phyloP scores from a whole-genome alignment of 371 early-diverging fungal species.

The Globomyces sp. region DNA sequence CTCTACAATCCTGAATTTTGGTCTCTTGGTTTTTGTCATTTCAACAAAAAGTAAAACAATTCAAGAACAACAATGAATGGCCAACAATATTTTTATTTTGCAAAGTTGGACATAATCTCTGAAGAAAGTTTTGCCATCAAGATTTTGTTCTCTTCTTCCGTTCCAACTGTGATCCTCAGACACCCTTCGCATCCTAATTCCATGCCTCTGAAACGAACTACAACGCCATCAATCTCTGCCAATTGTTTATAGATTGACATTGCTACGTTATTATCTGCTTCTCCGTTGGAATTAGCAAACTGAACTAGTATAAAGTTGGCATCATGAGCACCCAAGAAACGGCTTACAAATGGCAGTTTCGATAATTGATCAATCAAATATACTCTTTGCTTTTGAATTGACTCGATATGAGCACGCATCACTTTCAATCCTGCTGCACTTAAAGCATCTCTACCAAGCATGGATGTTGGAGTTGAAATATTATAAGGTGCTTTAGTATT shows the following conservation, averaged over 20 bases:
- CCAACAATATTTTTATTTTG: not conserved
- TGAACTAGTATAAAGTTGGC: conserved; percentile 93
- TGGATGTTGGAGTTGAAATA: conserved; percentile 83
- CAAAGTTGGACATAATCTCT: not conserved
- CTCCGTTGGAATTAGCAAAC: conserved; percentile 54
- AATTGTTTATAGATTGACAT: conserved; percentile 70
- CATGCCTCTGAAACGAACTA: conserved; percentile 89
- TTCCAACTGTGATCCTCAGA: conserved; percentile 92
- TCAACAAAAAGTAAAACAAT: no score
- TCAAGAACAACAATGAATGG: no score
- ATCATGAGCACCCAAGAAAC: conserved; percentile 80
- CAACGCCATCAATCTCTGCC: conserved; percentile 81
- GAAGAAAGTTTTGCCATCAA: conserved; percentile 32
- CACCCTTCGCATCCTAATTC: conserved; percentile 92
- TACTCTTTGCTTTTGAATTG: conserved; percentile 64
- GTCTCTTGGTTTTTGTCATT: no score
- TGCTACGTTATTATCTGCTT: conserved; percentile 73
- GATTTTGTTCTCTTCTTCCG: conserved; percentile 69
- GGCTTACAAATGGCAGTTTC: conserved; percentile 57
- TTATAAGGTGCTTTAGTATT: conserved; percentile 98
- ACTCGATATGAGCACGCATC: conserved; percentile 61
- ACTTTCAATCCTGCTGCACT: conserved; percentile 63
- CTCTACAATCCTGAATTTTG: no score
- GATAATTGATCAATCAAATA: conserved; percentile 58
- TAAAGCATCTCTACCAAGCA: conserved; percentile 76